These are phyloP conservation scores for Diaporthe ilicicola DNA, from an alignment of 2,329 filamentous ascomycete species.

Conservation along the genomic window DNA sequence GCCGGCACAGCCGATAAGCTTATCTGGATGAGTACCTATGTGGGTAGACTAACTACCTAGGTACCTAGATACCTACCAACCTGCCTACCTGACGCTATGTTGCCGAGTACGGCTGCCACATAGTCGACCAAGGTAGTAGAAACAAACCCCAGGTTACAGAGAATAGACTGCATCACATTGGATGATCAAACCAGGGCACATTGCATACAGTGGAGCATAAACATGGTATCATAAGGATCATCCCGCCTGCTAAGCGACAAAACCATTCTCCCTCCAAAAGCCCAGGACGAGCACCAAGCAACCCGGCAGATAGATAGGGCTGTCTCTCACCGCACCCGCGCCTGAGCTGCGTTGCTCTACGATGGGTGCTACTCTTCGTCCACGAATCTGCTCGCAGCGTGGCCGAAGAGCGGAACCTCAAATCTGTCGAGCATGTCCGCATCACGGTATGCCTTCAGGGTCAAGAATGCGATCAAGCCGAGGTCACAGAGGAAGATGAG, in stretches of 20 bases:
- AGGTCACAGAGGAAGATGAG: conserved; percentile 81
- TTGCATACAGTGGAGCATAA: conserved; percentile 2
- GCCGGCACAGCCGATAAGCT: conserved; percentile 2
- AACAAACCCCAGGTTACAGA: not conserved
- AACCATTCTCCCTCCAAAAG: not conserved
- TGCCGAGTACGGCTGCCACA: not conserved
- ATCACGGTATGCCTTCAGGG: conserved; percentile 83
- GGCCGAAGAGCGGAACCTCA: conserved; percentile 88
- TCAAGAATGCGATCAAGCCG: conserved; percentile 77
- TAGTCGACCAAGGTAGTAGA: too few species aligned
- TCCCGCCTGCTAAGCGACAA: not conserved
- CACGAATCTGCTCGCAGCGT: conserved; percentile 85
- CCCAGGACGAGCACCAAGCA: not conserved
- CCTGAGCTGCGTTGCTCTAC: not conserved
- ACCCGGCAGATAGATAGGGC: not conserved
- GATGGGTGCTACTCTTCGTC: conserved; percentile 75
- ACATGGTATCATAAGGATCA: conserved; percentile 27
- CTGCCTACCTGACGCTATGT: not conserved
- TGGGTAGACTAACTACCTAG: not conserved
- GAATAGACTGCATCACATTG: not conserved
- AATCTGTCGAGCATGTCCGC: conserved; percentile 77
- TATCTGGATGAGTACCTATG: not conserved
- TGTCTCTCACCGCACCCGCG: not conserved
- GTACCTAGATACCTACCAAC: too few species aligned
- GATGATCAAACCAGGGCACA: not conserved